A percentile compares a stretch with the other conserved stretches of the same genome.
phyloP scores from a whole-genome alignment of 164 flowering plant genomes.

The Liriodendron chinense region DNA sequence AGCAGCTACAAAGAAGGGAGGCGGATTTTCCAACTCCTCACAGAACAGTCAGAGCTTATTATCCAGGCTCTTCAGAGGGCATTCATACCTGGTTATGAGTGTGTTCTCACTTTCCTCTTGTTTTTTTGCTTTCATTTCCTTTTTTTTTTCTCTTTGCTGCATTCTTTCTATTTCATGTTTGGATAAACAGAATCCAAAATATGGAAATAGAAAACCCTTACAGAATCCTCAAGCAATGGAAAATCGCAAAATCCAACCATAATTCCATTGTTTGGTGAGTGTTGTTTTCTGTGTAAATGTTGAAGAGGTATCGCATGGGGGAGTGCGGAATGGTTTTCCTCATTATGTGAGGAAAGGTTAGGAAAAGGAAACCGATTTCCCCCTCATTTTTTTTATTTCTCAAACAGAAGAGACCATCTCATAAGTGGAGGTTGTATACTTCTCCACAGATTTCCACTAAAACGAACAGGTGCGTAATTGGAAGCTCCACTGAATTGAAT shows the following conservation, averaged over 20 bases:
- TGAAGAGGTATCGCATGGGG: no score
- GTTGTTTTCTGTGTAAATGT: no score
- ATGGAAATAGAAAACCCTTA: neutral
- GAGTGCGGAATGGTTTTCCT: no score
- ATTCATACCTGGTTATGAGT: constrained; percentile 18
- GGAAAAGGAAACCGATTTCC: neutral
- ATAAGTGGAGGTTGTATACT: neutral
- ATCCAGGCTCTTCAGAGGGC: neutral
- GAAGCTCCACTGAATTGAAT: neutral
- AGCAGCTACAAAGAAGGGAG: constrained; percentile 23
- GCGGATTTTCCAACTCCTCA: constrained; percentile 20
- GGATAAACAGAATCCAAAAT: no score
- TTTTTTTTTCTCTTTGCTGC: neutral
- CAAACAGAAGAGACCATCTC: no score
- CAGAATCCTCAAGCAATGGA: no score
- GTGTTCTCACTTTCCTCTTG: neutral
- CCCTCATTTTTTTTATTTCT: neutral
- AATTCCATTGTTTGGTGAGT: no score
- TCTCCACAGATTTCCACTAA: constrained; percentile 1
- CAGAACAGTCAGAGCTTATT: constrained; percentile 12
- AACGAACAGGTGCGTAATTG: neutral
- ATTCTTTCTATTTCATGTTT: neutral
- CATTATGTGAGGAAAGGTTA: no score
- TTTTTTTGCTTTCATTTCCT: neutral
- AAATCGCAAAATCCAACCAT: no score